Base-by-base conservation (phyloP, 495 filamentous ascomycete genomes). In the Bacidia rubella region DNA sequence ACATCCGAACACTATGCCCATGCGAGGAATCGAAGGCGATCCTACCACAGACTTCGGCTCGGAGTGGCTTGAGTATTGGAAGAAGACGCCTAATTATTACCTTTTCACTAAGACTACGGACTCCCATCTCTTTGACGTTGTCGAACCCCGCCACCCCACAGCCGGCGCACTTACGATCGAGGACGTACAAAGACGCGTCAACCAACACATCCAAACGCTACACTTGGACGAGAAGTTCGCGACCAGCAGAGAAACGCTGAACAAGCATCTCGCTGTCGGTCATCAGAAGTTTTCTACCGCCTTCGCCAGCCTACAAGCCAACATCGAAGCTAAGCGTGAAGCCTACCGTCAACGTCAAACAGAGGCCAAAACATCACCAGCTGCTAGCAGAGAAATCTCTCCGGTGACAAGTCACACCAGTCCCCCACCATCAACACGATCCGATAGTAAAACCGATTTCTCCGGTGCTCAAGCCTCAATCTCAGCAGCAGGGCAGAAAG, bases 91-190 rank as follows among this genome's bases (percentile, higher is more conserved):
- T 25, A 95, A 95, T 54, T 95, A 87, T 67, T 74, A 83, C 22
- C 77, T 97, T 32, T 98, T 90, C 72, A 68, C 86, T 50, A 70
- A 70, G 32, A 75, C 78, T 52, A 87, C 83, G 49, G 92, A 97
- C 57, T 82, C 83, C 15, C 83, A 95, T 58, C 70, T 97, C 3
- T 98, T 95, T 61, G 90, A 95, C 56, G 85, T 98, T 57, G 86
- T 92, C 17, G 87, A 94, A 52, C 92, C 92, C 3, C 81, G 78
- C 44, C 92, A 98, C 67, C 90, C 94, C 2, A 93, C 83, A 66
- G 89, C 90, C 11, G 93, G 92, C n/a, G 90, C 89, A 1, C 72
- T 98, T 38, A 86, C 85, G 0, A 89, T 98, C 57, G 92, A 98
- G 39, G 92, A 98, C 64, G 82, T 98, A 35, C 90, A 97, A 61